phyloP scores from a whole-genome alignment of 2,329 filamentous ascomycete genomes.

The Neofusicoccum kwambonambiense region DNA sequence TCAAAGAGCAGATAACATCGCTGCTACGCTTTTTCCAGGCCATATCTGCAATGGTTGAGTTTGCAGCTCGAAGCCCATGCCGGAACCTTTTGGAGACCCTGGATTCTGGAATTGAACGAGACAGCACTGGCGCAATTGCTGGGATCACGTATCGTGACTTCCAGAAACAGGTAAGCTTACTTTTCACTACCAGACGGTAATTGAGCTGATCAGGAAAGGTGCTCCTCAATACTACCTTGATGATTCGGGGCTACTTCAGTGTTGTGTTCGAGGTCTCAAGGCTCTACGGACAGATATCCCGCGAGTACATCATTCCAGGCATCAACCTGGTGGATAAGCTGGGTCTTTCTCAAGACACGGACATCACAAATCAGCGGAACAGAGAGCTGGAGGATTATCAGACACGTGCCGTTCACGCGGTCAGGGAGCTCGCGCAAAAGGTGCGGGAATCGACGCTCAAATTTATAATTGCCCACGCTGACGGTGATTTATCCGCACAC shows the following conservation, averaged over 20 bases:
- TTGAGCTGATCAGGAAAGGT: neutral
- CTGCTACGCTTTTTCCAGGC: constrained; percentile 13
- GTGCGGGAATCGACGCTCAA: neutral
- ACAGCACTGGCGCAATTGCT: neutral
- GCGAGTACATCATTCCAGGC: constrained; percentile 12
- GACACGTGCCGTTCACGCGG: neutral
- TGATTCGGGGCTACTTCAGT: constrained; percentile 11
- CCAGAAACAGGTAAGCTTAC: constrained; percentile 1
- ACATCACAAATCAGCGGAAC: neutral
- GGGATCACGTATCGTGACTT: constrained; percentile 1
- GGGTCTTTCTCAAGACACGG: neutral
- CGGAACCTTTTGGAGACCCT: neutral
- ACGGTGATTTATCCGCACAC: neutral
- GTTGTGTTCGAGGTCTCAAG: constrained; percentile 4
- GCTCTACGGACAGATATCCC: constrained; percentile 4
- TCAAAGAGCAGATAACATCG: constrained; percentile 9
- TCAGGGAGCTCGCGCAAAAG: neutral
- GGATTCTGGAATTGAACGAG: neutral
- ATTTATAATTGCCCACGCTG: neutral
- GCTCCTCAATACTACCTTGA: constrained; percentile 9
- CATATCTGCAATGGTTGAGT: constrained; percentile 15
- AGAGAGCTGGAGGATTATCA: neutral
- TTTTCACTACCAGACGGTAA: neutral
- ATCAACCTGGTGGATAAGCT: constrained; percentile 4
- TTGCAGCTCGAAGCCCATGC: constrained; percentile 5